Evolutionary conservation across 2,329 filamentous ascomycete genomes (phyloP).

Genomic region (Cladosporium sp.): DNA sequence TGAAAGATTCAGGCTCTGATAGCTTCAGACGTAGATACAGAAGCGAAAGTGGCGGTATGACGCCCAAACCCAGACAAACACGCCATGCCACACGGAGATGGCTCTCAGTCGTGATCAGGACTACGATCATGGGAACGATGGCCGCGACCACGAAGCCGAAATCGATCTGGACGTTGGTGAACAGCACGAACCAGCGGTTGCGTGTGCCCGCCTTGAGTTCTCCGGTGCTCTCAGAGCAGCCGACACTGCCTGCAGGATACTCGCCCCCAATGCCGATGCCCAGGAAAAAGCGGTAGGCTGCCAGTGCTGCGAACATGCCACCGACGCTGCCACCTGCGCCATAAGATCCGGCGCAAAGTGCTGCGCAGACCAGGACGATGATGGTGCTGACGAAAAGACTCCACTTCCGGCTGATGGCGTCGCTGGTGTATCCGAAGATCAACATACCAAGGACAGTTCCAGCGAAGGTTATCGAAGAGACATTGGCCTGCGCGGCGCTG

Average conservation of each 20-base stretch:
- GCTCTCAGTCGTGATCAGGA: conserved; percentile 31
- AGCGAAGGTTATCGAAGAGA: conserved; percentile 75
- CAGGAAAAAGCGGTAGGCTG: conserved; percentile 82
- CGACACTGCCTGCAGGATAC: conserved; percentile 81
- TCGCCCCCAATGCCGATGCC: conserved; percentile 56
- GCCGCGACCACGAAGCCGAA: conserved; percentile 79
- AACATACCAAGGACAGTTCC: conserved; percentile 83
- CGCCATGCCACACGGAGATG: conserved; percentile 59
- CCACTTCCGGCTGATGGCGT: conserved; percentile 82
- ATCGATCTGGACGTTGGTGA: conserved; percentile 87
- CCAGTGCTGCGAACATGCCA: conserved; percentile 75
- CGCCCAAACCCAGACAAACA: conserved; percentile 73
- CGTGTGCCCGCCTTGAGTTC: conserved; percentile 77
- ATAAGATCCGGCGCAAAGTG: conserved; percentile 75
- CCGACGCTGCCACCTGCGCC: conserved; percentile 65
- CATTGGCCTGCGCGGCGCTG: conserved; percentile 70
- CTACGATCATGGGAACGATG: conserved; percentile 70
- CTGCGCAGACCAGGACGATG: conserved; percentile 82
- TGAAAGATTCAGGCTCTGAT: conserved; percentile 76
- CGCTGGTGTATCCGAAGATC: conserved; percentile 75
- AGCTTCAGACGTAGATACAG: conserved; percentile 71
- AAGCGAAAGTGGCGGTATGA: conserved; percentile 73
- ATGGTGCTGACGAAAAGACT: conserved; percentile 77
- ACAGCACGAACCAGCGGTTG: conserved; percentile 81
- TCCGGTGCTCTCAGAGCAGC: conserved; percentile 78